Evolutionary conservation across 495 filamentous ascomycete species (phyloP), one percentile per base, ranked within the genome.

Genomic region (Pyronema domesticum): DNA sequence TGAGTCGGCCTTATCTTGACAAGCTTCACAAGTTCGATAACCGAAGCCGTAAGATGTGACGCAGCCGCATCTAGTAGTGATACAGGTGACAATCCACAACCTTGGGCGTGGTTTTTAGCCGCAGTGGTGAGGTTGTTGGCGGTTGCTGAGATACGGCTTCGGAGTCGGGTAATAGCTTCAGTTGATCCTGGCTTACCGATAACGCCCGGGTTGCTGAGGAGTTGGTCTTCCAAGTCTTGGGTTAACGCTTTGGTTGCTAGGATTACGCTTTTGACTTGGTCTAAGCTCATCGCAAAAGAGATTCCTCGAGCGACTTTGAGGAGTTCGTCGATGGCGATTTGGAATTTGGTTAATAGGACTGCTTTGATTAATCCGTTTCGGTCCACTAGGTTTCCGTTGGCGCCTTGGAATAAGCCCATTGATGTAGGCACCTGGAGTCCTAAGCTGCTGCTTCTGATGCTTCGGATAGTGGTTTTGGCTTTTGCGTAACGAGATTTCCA

Each of bases 121-220:
- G 89, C 87, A 11, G 87, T 96, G 57, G 95, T 94, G 55, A 96
- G 70, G 60, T 94, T 94, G 73, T 96, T 98, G 30, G 91, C 86
- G 10, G 91, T 94, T 5, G 82, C 84, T 18, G 86, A 89, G 10
- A 95, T 81, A 7, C 81, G 77, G 2, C 76, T 74, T 61, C 86
- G 89, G 44, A 88, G 74, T 68, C 83, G 35, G 1, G 11, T 23
- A 40, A 53, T 18, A 18, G 47, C 4, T 13, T 53, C 50, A 13
- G 15, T 42, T 1, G 13, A n/a, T 30, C 23, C 23, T 1, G 23
- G 23, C 5, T 30, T 30, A 2, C 23, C 23, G 2, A 30, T 30
- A 2, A 30, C 5, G 23, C 23, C 23, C 2, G 23, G 23, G 23
- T 30, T 30, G 23, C 30, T 67, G 68, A 30, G 1, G 13, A n/a